These are phyloP conservation scores for Exobasidium cylindrosporum DNA, from an alignment of 1,284 basidiomycete species.

Conservation along the genomic window DNA sequence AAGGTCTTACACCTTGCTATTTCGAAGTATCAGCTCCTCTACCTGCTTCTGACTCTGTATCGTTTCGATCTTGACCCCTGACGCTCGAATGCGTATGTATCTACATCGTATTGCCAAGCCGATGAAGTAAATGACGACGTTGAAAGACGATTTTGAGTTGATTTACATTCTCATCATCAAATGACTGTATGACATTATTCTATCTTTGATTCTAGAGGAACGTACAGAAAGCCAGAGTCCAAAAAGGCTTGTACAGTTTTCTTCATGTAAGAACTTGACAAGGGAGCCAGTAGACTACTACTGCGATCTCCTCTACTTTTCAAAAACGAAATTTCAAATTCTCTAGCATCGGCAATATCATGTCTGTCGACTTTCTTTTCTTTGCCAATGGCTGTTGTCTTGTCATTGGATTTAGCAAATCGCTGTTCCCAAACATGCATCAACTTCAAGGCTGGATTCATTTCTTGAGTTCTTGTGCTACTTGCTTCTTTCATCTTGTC, in stretches of 20 bases:
- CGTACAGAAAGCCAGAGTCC: not conserved
- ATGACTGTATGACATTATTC: too few relatives aligned
- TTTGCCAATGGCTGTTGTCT: not conserved
- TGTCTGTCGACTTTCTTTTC: not conserved
- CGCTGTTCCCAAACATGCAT: conserved; percentile 10
- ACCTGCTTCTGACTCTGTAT: too few relatives aligned
- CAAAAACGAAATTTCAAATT: not conserved
- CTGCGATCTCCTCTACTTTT: not conserved
- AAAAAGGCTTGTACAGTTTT: not conserved
- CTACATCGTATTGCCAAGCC: not conserved
- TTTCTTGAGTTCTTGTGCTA: not conserved
- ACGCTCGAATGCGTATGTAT: not conserved
- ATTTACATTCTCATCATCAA: too few relatives aligned
- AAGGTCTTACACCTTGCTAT: too few relatives aligned
- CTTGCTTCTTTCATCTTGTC: not conserved
- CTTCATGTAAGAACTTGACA: not conserved
- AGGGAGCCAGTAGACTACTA: not conserved
- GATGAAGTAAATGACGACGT: not conserved
- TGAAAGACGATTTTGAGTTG: too few relatives aligned
- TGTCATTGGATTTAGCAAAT: not conserved
- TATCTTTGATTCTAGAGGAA: not conserved
- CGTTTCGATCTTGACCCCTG: not conserved
- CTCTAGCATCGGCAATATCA: not conserved
- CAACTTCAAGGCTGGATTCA: not conserved
- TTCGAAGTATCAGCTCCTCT: too few relatives aligned